phyloP scores from a whole-genome alignment of 2,329 filamentous ascomycete species.

The Exophiala mesophila region DNA sequence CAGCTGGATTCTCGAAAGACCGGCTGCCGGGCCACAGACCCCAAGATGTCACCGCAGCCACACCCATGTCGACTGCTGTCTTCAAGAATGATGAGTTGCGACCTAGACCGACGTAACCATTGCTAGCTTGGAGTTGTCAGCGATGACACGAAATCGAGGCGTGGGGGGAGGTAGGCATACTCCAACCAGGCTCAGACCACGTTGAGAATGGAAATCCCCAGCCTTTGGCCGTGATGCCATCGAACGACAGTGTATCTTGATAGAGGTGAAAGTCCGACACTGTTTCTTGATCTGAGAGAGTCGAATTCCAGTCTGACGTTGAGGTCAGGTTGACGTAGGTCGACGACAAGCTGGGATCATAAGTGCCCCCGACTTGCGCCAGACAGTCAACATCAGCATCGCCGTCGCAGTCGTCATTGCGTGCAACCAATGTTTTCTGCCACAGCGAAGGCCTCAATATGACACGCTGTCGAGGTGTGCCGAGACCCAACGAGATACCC shows the following conservation, averaged over 20 bases:
- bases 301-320: not conserved
- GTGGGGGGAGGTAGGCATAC: not conserved
- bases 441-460: slow-evolving; percentile 1
- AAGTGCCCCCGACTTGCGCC: not conserved
- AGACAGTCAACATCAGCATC: not conserved
- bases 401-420: not conserved
- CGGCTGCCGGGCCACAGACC: slow-evolving; percentile 18
- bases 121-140: not conserved
- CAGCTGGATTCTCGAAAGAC: slow-evolving; percentile 1
- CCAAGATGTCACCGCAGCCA: slow-evolving; percentile 12
- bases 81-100: slow-evolving; percentile 16
- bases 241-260: not conserved
- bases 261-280: not conserved
- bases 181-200: not conserved
- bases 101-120: slow-evolving; percentile 11
- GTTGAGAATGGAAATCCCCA: slow-evolving; percentile 3
- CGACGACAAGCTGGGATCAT: slow-evolving; percentile 2
- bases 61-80: slow-evolving; percentile 3
- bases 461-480: not conserved
- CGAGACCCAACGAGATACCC: slow-evolving; percentile 6
- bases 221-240: not conserved
- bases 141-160: not conserved
- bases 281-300: not conserved
- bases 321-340: not conserved
- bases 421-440: not conserved